Percentiles rank a stretch among this genome's conserved stretches.
phyloP scores from a whole-genome alignment of 148 eudicot species.

The Camellia granthamiana region DNA sequence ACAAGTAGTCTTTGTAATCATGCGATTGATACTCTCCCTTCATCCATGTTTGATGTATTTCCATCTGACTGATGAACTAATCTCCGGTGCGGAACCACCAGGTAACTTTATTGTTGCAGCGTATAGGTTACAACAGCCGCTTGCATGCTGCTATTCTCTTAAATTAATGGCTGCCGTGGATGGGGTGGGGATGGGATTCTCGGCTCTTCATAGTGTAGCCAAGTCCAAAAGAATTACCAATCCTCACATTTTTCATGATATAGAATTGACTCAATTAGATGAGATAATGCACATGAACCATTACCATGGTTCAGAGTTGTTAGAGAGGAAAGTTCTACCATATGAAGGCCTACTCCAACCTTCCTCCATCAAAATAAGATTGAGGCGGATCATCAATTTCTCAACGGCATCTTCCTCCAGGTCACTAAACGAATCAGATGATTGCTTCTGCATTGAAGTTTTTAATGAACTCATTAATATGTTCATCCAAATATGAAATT shows the following conservation, averaged over 20 bases:
- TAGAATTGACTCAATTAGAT: background rate
- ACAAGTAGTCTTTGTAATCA: background rate
- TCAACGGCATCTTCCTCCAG: slow-evolving; percentile 64
- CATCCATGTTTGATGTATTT: background rate
- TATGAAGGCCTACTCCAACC: slow-evolving; percentile 57
- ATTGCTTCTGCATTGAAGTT: slow-evolving; percentile 25
- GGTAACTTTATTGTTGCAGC: background rate
- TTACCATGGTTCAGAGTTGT: slow-evolving; percentile 77
- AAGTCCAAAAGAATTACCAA: background rate
- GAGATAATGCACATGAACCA: background rate
- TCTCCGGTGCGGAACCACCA: background rate
- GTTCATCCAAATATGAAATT: background rate
- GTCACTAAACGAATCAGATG: slow-evolving; percentile 26
- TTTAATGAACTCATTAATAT: background rate
- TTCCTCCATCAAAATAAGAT: slow-evolving; percentile 70
- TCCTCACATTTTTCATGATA: background rate
- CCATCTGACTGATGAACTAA: background rate
- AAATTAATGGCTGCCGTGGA: background rate
- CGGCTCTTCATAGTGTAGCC: background rate
- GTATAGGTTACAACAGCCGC: background rate
- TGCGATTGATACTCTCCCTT: background rate
- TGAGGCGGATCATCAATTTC: slow-evolving; percentile 55
- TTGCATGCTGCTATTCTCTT: background rate
- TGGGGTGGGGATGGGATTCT: background rate
- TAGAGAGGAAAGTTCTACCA: slow-evolving; percentile 33